Percentiles rank a stretch among this genome's conserved stretches.
These are phyloP conservation scores for Taphrina deformans DNA, from an alignment of 1,139 yeast species.

Conservation along the genomic window DNA sequence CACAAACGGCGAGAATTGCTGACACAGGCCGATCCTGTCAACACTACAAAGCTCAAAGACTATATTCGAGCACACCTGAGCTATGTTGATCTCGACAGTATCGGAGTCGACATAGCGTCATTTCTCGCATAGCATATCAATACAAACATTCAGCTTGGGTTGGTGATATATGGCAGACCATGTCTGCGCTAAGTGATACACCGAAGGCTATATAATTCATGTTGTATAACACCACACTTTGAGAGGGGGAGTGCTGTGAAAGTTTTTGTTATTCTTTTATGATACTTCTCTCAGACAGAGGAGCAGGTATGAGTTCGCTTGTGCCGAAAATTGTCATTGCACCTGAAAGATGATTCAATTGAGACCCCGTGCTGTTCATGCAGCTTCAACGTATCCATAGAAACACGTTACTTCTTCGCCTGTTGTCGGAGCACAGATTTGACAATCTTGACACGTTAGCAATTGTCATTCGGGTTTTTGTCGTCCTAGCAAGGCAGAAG, in stretches of 20 bases:
- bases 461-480: background rate
- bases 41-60: slow-evolving; percentile 10
- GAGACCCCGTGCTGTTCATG: background rate
- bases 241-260: too few species aligned
- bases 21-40: slow-evolving; percentile 3
- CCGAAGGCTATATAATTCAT: too few species aligned
- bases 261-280: too few species aligned
- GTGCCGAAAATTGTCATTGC: background rate
- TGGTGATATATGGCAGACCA: too few species aligned
- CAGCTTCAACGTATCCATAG: background rate
- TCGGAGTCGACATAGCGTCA: slow-evolving; percentile 10
- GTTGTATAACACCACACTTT: too few species aligned
- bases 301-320: too few species aligned
- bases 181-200: too few species aligned
- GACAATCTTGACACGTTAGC: slow-evolving; percentile 21
- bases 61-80: background rate
- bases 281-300: too few species aligned
- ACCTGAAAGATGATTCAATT: background rate
- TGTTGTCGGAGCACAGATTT: slow-evolving; percentile 32
- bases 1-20: slow-evolving; percentile 20
- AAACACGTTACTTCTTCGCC: slow-evolving; percentile 32
- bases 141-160: too few species aligned
- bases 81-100: background rate
- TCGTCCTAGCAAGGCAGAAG: too few species aligned
- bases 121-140: slow-evolving; percentile 1